These are phyloP conservation scores for Lentinula lateritia DNA, from an alignment of 768 basidiomycete species.

Conservation along the genomic window DNA sequence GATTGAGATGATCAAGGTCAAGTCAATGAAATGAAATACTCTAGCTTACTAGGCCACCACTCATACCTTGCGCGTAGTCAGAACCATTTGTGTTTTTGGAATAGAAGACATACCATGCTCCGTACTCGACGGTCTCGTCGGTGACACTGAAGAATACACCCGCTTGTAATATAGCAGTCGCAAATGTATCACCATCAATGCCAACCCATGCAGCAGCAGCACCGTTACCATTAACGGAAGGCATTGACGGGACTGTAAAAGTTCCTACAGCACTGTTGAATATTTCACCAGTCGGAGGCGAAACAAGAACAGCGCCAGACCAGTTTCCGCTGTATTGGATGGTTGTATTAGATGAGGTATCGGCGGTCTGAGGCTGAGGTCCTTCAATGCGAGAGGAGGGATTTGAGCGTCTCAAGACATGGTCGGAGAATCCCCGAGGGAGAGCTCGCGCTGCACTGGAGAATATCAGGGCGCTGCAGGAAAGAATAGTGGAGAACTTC, in stretches of 20 bases:
- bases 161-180: conserved; percentile 23
- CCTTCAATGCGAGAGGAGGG: background rate
- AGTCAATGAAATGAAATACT: background rate
- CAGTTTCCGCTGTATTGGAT: conserved; percentile 22
- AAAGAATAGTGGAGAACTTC: background rate
- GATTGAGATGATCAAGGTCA: background rate
- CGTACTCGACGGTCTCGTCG: conserved; percentile 14
- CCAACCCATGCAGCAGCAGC: conserved; percentile 24
- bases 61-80: conserved; percentile 15
- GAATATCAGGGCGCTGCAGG: background rate
- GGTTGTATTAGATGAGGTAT: background rate
- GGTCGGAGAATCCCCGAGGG: background rate
- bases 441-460: background rate
- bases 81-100: background rate
- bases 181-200: conserved; percentile 26
- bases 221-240: background rate
- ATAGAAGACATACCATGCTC: conserved; percentile 10
- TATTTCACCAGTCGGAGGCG: conserved; percentile 14
- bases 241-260: conserved; percentile 20
- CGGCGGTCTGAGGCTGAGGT: background rate
- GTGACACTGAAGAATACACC: conserved; percentile 22
- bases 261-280: conserved; percentile 23
- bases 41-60: background rate
- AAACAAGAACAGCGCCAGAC: conserved; percentile 19
- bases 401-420: background rate